Percentiles rank a stretch among this genome's conserved stretches.
phyloP scores from a whole-genome alignment of 2,329 filamentous ascomycete species.

The Colletotrichum simmondsii region DNA sequence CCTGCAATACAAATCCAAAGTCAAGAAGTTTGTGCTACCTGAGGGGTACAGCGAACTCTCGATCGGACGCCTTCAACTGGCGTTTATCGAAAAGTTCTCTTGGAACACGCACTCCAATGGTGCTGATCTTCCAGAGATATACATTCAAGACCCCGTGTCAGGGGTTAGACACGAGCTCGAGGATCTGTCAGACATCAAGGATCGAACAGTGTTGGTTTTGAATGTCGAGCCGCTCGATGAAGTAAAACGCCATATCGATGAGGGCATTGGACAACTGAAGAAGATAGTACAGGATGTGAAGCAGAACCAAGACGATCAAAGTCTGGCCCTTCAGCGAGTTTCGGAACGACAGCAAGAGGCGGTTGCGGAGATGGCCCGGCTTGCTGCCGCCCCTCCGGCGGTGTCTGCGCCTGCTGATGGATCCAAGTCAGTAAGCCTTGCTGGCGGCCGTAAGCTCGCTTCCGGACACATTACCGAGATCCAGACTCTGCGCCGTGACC shows the following conservation, averaged over 20 bases:
- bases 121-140: constrained; percentile 92
- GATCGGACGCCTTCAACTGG: constrained; percentile 88
- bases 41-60: constrained; percentile 88
- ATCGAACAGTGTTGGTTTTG: constrained; percentile 92
- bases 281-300: constrained; percentile 88
- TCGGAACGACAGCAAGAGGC: constrained; percentile 92
- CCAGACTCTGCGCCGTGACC: constrained; percentile 84
- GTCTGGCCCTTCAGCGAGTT: constrained; percentile 83
- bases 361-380: constrained; percentile 82
- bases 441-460: constrained; percentile 57
- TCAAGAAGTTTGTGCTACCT: constrained; percentile 92
- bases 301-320: constrained; percentile 85
- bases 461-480: constrained; percentile 79
- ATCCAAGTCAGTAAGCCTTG: constrained; percentile 42
- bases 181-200: constrained; percentile 92
- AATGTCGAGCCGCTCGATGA: constrained; percentile 95
- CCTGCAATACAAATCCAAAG: constrained; percentile 94
- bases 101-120: constrained; percentile 98
- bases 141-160: constrained; percentile 95
- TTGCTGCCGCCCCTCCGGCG: constrained; percentile 59
- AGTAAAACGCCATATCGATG: constrained; percentile 95
- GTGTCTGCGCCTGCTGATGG: constrained; percentile 55
- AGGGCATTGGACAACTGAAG: constrained; percentile 84
- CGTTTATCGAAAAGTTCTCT: constrained; percentile 98
- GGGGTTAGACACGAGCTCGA: constrained; percentile 97